phyloP scores from a whole-genome alignment of 2,329 filamentous ascomycete species.

The Apiospora pterosperma region DNA sequence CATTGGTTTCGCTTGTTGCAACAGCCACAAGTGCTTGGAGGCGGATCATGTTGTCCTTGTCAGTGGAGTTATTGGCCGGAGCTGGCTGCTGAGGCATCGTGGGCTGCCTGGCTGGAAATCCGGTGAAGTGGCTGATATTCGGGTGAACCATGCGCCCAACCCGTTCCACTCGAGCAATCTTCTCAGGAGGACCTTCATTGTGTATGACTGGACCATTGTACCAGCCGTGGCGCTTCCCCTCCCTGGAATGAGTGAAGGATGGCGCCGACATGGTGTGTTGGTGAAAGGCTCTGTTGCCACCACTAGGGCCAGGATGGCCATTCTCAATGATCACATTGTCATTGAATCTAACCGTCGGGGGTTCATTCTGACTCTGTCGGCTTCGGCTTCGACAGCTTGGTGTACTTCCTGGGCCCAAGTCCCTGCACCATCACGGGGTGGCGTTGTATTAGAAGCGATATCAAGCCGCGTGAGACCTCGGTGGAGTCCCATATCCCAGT shows the following conservation, averaged over 20 bases:
- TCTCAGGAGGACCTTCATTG: conserved; percentile 34
- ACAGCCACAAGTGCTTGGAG: conserved; percentile 64
- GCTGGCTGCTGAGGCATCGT: conserved; percentile 24
- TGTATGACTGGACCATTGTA: conserved; percentile 55
- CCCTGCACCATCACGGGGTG: conserved; percentile 49
- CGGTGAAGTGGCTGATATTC: conserved; percentile 49
- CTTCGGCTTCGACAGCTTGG: conserved; percentile 52
- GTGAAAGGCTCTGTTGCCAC: conserved; percentile 34
- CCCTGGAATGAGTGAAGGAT: conserved; percentile 51
- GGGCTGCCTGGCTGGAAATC: conserved; percentile 42
- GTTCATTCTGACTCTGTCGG: conserved; percentile 45
- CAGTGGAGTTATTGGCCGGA: conserved; percentile 30
- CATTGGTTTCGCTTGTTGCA: conserved; percentile 53
- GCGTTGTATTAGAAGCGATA: conserved; percentile 47
- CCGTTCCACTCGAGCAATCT: conserved; percentile 47
- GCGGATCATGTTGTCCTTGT: conserved; percentile 47
- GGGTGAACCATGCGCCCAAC: conserved; percentile 58
- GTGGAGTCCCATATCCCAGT: conserved; percentile 65
- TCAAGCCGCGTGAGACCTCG: conserved; percentile 65
- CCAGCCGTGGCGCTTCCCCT: conserved; percentile 68
- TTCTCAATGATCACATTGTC: conserved; percentile 34
- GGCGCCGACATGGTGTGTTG: conserved; percentile 61
- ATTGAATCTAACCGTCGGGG: conserved; percentile 54
- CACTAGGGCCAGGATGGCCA: conserved; percentile 12
- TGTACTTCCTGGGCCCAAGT: conserved; percentile 56